Percentiles rank a stretch among this genome's conserved stretches.
phyloP scores from a whole-genome alignment of 768 basidiomycete genomes.

The Mycena galericulata region DNA sequence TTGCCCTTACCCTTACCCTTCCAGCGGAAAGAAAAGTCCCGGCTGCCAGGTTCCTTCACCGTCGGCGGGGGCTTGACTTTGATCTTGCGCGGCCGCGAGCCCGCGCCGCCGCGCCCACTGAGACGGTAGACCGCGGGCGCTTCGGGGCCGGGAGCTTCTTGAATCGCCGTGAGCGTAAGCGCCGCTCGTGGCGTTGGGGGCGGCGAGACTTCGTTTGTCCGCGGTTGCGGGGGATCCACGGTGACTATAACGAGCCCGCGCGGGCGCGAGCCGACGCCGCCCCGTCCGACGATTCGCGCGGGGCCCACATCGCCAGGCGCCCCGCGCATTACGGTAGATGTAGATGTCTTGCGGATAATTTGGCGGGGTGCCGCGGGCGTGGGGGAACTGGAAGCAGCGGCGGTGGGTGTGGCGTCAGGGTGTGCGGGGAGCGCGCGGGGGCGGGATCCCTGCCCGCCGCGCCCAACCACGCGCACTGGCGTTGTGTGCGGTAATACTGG shows the following conservation, averaged over 20 bases:
- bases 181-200: not conserved
- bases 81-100: conserved; percentile 22
- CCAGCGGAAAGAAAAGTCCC: conserved; percentile 18
- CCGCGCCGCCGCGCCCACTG: conserved; percentile 27
- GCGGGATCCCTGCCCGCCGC: conserved; percentile 32
- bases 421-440: conserved; percentile 13
- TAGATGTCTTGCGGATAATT: not conserved
- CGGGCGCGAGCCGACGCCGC: conserved; percentile 20
- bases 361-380: not conserved
- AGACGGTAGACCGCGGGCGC: conserved; percentile 16
- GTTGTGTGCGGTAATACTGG: not conserved
- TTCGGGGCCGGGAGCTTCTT: not conserved
- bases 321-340: too few relatives aligned
- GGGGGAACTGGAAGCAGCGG: not conserved
- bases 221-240: not conserved
- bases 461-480: conserved; percentile 22
- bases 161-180: not conserved
- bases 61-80: not conserved
- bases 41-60: not conserved
- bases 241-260: not conserved
- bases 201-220: too few relatives aligned
- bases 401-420: not conserved
- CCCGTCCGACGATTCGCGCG: conserved; percentile 25
- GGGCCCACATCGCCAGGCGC: not conserved
- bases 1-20: conserved; percentile 30